Evolutionary conservation across 805 yeast genomes (phyloP).

Genomic region (Scheffersomyces stipitis): DNA sequence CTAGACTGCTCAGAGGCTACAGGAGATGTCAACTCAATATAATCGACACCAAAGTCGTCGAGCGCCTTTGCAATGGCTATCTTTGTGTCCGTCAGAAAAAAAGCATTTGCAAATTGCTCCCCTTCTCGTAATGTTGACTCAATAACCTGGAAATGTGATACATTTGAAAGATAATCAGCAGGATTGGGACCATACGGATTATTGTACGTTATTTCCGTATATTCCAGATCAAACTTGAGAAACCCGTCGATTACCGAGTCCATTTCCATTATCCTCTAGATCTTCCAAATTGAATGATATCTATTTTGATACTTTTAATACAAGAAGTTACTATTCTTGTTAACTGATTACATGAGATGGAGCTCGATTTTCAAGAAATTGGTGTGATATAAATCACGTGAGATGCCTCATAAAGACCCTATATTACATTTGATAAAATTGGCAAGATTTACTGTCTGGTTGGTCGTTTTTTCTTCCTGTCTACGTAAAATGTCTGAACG

Average conservation of each 20-base stretch:
- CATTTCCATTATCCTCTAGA: no score
- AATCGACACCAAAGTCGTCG: slow-evolving; percentile 97
- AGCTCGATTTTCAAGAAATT: no score
- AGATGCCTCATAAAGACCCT: no score
- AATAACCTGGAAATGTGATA: slow-evolving; percentile 81
- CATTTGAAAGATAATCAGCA: slow-evolving; percentile 87
- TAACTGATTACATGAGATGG: no score
- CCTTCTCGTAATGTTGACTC: slow-evolving; percentile 98
- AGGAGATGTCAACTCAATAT: slow-evolving; percentile 95
- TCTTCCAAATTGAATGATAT: no score
- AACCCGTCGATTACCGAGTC: background rate
- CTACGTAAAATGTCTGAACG: no score
- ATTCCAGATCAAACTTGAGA: background rate
- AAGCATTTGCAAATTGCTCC: slow-evolving; percentile 97
- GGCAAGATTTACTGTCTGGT: no score
- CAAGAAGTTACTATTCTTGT: no score
- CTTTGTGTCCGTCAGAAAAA: slow-evolving; percentile 90
- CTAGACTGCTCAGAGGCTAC: slow-evolving; percentile 96
- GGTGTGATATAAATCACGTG: no score
- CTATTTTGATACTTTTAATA: no score
- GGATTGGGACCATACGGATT: slow-evolving; percentile 98
- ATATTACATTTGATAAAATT: no score
- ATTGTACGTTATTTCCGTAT: background rate
- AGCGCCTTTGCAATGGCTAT: slow-evolving; percentile 96
- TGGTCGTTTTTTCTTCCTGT: no score